Base-by-base conservation (phyloP, 2,329 filamentous ascomycete genomes). In the Leptographium lundbergii region DNA sequence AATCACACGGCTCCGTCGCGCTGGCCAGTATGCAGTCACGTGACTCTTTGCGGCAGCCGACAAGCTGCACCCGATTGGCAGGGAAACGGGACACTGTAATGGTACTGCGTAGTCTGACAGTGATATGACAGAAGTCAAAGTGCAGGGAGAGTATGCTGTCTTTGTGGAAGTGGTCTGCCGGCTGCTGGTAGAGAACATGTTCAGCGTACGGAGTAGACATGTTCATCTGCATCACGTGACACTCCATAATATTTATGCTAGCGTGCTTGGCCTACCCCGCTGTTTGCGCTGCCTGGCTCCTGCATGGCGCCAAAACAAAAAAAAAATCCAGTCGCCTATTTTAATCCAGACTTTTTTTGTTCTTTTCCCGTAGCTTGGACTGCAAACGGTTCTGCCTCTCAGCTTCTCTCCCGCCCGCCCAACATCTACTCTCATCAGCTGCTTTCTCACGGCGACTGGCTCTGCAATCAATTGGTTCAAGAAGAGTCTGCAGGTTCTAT, bases 261-360 rank as follows among this genome's bases (percentile, higher is more conserved):
- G 42, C 42, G 42, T 24, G 47, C 6, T 13, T 29, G 27, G 32
- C 52, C 39, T 47, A 32, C 54, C 54, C 39, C 54, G 42, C 54
- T 42, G 32, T 34, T 6, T 11, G 50, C 25, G 25, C 25, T 54
- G 29, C 29, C 29, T 5, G 2, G 4, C 11, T 7, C 9, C 2
- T 36, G n/a, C n/a, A 22, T 39, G 32, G 54, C 54, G 54, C 54
- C 39, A 32, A n/a, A 48, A n/a, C 29, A 60, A 57, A 56, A 57
- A 56, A 57, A 54, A 36, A 52, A 50, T 56, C 48, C 53, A 56
- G 59, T 57, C 59, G 45, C 57, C 42, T 34, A 56, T 62, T 57
- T 59, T 57, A 51, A 11, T 53, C 42, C 48, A 22, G 24, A 17
- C 50, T 25, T n/a, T 19, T 25, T 60, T 62, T 59, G 57, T 57